Conservation (phyloP, 2,329 filamentous ascomycete genomes). For the Aureobasidium lini region DNA sequence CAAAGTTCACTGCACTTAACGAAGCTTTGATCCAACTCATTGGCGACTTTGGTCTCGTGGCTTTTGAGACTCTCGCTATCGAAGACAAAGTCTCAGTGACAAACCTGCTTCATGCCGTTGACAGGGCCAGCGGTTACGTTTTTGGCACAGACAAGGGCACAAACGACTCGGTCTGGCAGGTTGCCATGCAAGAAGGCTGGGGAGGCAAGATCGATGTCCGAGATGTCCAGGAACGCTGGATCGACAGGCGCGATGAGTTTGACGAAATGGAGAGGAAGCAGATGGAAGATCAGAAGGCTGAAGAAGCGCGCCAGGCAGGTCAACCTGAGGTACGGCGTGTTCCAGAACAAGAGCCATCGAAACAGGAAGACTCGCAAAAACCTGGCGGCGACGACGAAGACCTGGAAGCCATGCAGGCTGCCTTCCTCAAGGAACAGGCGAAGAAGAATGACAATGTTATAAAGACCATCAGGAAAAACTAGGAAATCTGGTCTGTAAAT, state of each 20-base stretch:
- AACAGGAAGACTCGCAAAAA: not conserved
- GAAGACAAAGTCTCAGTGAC: conserved; percentile 98
- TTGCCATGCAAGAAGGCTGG: conserved; percentile 70
- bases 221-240: conserved; percentile 93
- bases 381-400: conserved; percentile 26
- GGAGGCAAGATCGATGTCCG: conserved; percentile 66
- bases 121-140: conserved; percentile 85
- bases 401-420: conserved; percentile 31
- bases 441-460: conserved; percentile 52
- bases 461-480: conserved; percentile 58
- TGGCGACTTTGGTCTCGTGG: conserved; percentile 81
- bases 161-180: conserved; percentile 95
- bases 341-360: not conserved
- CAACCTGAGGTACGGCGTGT: conserved; percentile 8
- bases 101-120: conserved; percentile 78
- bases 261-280: conserved; percentile 71
- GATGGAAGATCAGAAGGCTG: conserved; percentile 59
- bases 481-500: not conserved
- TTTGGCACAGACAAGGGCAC: conserved; percentile 74
- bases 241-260: conserved; percentile 81
- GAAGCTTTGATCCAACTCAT: conserved; percentile 79
- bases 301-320: conserved; percentile 21
- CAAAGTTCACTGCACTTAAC: conserved; percentile 80
- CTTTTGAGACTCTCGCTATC: conserved; percentile 87
- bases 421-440: conserved; percentile 24